Evolutionary conservation across 176 grass and related monocot species (phyloP), one percentile per base, ranked within the genome.

Genomic region (Phoenix dactylifera): DNA sequence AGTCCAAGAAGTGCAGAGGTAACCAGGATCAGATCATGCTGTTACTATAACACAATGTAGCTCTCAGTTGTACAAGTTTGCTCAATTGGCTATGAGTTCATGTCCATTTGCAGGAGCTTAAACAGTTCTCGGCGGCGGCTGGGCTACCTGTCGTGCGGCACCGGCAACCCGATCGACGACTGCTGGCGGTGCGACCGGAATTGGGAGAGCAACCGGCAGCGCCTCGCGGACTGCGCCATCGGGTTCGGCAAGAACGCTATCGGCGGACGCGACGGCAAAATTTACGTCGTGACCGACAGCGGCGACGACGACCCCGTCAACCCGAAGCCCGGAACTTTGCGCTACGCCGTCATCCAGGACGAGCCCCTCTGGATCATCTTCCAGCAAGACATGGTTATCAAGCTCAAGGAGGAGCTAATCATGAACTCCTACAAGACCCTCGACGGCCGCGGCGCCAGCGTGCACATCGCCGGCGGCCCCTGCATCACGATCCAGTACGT

Each of bases 391-490:
- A 67, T 67, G 65, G 50, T 51, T 1, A 67, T 67, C 65, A 24
- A 55, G 65, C 65, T 67, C 26, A 67, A 67, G 65, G 51, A 67
- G 65, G 65, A 67, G 52, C 65, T 67, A 1, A 26, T 67, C 20
- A 54, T 67, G 65, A 67, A 67, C 65, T 55, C 65, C 25, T 32
- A 67, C 65, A 67, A 67, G 65, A 67, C 65, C 26, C 15, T 67
- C 26, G 65, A 67, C 65, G 65, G 65, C 52, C 65, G 65, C 18
- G 65, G 65, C 65, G 65, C 65, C 25, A 67, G 52, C 65, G 65
- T 67, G 17, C 65, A 67, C 65, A 67, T 67, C 65, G 17, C 65
- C 65, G 65, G 65, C n/a, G 65, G 65, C 25, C 65, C 65, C 10
- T 67, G 65, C 52, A 55, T 67, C 26, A 67, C 65, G 25, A n/a